Percentiles rank a stretch among this genome's conserved stretches.
Conservation (phyloP, 2,329 filamentous ascomycete genomes). For the Colletotrichum godetiae region DNA sequence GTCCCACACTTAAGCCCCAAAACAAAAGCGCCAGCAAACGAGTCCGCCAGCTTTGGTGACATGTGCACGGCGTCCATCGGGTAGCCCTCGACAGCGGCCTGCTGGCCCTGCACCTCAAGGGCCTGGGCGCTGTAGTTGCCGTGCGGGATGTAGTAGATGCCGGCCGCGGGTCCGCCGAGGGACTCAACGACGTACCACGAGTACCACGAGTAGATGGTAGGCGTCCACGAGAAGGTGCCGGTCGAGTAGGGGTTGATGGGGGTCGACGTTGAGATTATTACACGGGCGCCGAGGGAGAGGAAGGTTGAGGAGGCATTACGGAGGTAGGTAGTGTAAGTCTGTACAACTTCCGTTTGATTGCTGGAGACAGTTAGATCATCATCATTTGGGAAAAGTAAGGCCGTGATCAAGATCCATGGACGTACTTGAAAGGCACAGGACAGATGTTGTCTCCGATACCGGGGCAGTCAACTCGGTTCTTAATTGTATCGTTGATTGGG, state of each 20-base stretch:
- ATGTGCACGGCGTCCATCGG: slow-evolving; percentile 74
- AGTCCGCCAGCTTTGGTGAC: slow-evolving; percentile 62
- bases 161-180: slow-evolving; percentile 46
- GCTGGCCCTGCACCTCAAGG: slow-evolving; percentile 60
- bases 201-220: slow-evolving; percentile 68
- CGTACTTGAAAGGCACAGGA: slow-evolving; percentile 54
- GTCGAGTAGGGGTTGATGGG: slow-evolving; percentile 69
- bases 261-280: slow-evolving; percentile 69
- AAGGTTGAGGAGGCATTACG: slow-evolving; percentile 66
- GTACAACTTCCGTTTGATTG: slow-evolving; percentile 59
- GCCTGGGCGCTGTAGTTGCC: slow-evolving; percentile 65
- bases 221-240: slow-evolving; percentile 59
- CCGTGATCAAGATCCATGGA: accelerated
- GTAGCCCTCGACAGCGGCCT: slow-evolving; percentile 64
- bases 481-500: slow-evolving; percentile 59
- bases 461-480: slow-evolving; percentile 69
- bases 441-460: slow-evolving; percentile 67
- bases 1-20: slow-evolving; percentile 41
- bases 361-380: neutral
- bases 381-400: too few species aligned
- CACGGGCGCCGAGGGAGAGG: slow-evolving; percentile 67
- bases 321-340: slow-evolving; percentile 71
- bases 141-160: slow-evolving; percentile 69
- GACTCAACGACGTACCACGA: slow-evolving; percentile 39
- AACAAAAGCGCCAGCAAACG: slow-evolving; percentile 67